Conservation (phyloP, 2,329 filamentous ascomycete species). For the Acrodontium crateriforme region DNA sequence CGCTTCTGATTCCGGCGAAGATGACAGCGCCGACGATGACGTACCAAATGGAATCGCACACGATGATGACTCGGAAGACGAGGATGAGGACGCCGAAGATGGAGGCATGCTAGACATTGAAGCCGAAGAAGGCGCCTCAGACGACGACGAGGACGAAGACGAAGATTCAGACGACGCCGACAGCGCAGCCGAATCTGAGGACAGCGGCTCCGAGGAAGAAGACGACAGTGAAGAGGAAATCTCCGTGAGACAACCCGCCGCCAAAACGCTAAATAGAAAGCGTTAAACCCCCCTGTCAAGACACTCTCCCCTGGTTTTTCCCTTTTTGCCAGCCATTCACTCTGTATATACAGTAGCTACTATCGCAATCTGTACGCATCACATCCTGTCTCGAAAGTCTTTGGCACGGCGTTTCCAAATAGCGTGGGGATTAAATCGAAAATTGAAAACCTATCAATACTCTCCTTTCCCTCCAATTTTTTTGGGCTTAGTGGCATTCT, state of each 20-base stretch:
- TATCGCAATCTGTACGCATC: too few species aligned
- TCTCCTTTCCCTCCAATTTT: too few species aligned
- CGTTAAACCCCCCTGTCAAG: too few species aligned
- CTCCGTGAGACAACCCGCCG: constrained; percentile 7
- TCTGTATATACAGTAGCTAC: too few species aligned
- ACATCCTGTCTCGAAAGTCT: too few species aligned
- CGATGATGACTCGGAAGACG: constrained; percentile 24
- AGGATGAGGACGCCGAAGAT: constrained; percentile 25
- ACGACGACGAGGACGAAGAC: constrained; percentile 11
- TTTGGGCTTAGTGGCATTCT: too few species aligned
- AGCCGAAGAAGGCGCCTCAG: constrained; percentile 8
- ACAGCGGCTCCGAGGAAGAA: constrained; percentile 3
- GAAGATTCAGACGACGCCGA: constrained; percentile 6
- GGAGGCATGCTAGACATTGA: constrained; percentile 18
- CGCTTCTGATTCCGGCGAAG: constrained; percentile 6
- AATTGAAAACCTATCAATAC: too few species aligned
- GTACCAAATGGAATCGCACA: constrained; percentile 9
- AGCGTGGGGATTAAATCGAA: too few species aligned
- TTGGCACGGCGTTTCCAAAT: too few species aligned
- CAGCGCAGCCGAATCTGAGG: constrained; percentile 4
- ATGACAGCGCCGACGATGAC: constrained; percentile 6
- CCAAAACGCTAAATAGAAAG: constrained; percentile 12
- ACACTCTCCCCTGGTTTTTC: too few species aligned
- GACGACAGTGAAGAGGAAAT: constrained; percentile 7
- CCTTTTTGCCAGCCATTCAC: too few species aligned